Evolutionary conservation across 352 stramenopile species (phyloP).

Genomic region (Albugo candida): DNA sequence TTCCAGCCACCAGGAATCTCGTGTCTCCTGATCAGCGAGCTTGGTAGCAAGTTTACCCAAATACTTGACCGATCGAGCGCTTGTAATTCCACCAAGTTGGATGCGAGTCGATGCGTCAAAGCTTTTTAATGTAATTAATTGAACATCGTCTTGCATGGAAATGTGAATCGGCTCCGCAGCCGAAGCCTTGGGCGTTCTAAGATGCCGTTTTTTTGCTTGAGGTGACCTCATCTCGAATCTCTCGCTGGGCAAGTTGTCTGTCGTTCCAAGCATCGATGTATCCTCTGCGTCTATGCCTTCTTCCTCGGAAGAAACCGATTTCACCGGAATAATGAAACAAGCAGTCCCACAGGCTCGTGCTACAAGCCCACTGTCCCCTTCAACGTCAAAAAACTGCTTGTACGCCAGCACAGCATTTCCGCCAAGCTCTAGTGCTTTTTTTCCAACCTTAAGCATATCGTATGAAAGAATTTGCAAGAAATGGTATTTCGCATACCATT

Average conservation of each 20-base stretch:
- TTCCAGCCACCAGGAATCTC: constrained; percentile 96
- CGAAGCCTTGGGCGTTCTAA: too few relatives aligned
- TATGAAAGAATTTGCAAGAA: constrained; percentile 15
- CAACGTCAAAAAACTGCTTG: constrained; percentile 96
- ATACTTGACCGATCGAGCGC: constrained; percentile 77
- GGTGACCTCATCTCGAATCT: too few relatives aligned
- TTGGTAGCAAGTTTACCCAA: constrained; percentile 86
- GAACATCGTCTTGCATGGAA: constrained; percentile 77
- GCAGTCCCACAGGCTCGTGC: constrained; percentile 91
- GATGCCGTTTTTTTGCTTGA: too few relatives aligned
- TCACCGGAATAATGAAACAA: constrained; percentile 50
- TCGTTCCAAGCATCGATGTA: too few relatives aligned
- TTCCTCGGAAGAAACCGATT: constrained; percentile 8
- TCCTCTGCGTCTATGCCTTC: too few relatives aligned
- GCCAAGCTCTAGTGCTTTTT: constrained; percentile 92
- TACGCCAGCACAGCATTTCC: constrained; percentile 97
- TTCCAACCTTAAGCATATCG: constrained; percentile 70
- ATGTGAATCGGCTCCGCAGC: constrained; percentile 49
- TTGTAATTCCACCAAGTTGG: constrained; percentile 67
- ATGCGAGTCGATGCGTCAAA: constrained; percentile 74
- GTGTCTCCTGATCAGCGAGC: constrained; percentile 91
- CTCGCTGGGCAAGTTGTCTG: too few relatives aligned
- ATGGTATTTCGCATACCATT: constrained; percentile 13
- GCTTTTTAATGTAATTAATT: constrained; percentile 88
- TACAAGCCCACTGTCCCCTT: constrained; percentile 95